These are phyloP conservation scores for Clathrus columnatus DNA, from an alignment of 768 basidiomycete genomes.

Conservation along the genomic window DNA sequence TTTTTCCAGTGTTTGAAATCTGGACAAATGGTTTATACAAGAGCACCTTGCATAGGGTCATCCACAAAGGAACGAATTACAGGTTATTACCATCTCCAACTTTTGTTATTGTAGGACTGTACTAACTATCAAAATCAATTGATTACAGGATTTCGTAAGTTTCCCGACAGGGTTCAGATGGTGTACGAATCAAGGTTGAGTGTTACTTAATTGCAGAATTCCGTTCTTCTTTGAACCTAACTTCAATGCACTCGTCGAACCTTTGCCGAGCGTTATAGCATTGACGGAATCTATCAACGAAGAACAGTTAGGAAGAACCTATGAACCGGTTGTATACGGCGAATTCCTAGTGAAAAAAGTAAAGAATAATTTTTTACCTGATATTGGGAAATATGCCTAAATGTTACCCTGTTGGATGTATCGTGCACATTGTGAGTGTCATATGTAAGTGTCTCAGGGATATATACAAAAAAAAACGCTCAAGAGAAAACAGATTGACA, in stretches of 20 bases:
- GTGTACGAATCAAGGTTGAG: no score
- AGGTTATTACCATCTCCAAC: conserved; percentile 23
- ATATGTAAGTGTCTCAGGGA: no score
- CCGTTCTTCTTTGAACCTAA: conserved; percentile 96
- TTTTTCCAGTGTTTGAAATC: conserved; percentile 69
- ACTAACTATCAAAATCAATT: no score
- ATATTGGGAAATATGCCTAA: conserved; percentile 9
- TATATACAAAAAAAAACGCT: no score
- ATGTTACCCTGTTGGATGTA: not conserved
- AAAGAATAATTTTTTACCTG: conserved; percentile 54
- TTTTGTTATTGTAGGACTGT: conserved; percentile 1
- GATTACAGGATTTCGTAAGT: conserved; percentile 72
- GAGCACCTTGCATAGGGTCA: conserved; percentile 83
- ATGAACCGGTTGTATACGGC: conserved; percentile 59
- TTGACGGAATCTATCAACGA: not conserved
- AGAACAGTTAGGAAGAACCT: conserved; percentile 19
- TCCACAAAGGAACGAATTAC: conserved; percentile 70
- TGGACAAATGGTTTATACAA: conserved; percentile 86
- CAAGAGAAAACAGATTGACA: no score
- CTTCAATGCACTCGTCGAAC: conserved; percentile 59
- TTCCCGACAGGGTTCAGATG: no score
- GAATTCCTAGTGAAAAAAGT: conserved; percentile 72
- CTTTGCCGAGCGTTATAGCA: conserved; percentile 48
- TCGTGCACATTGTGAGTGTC: no score
- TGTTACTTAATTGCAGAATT: conserved; percentile 36